Conservation (phyloP, 306 rosid genomes). For the Cercis canadensis region DNA sequence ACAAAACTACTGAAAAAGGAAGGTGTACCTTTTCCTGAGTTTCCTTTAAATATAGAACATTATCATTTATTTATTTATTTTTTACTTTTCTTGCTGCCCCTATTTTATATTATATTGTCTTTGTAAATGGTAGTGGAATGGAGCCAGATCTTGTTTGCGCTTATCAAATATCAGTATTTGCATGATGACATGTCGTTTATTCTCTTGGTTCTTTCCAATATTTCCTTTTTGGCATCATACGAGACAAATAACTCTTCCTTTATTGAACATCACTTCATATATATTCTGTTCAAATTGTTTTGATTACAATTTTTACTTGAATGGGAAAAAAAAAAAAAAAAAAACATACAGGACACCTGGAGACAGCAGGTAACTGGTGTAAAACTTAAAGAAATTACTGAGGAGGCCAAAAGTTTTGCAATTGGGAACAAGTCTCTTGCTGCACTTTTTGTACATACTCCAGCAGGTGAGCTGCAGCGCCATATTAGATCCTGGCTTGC, state of each 20-base stretch:
- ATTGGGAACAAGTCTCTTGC: slow-evolving; percentile 91
- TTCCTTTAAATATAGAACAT: slow-evolving; percentile 8
- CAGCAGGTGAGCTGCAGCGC: slow-evolving; percentile 98
- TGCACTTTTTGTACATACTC: slow-evolving; percentile 97
- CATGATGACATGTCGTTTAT: neutral
- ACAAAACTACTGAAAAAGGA: slow-evolving; percentile 13
- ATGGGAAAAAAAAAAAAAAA: slow-evolving; percentile 9
- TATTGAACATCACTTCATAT: slow-evolving; percentile 17
- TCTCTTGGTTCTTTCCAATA: neutral
- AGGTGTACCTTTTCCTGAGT: slow-evolving; percentile 20
- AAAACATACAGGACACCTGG: slow-evolving; percentile 72
- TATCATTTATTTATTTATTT: neutral
- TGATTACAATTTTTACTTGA: slow-evolving; percentile 27
- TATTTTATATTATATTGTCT: neutral
- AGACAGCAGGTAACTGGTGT: slow-evolving; percentile 97
- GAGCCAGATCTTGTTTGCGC: neutral
- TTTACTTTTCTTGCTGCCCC: too few relatives aligned
- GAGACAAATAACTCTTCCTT: neutral
- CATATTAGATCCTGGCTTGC: slow-evolving; percentile 98
- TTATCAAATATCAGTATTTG: neutral
- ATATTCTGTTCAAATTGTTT: slow-evolving; percentile 25
- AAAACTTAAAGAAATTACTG: slow-evolving; percentile 92
- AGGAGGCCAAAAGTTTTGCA: slow-evolving; percentile 92
- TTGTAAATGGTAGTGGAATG: slow-evolving; percentile 27
- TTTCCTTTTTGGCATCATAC: slow-evolving; percentile 16